Conservation (phyloP, 2,329 filamentous ascomycete genomes). For the Diplodia scrobiculata region DNA sequence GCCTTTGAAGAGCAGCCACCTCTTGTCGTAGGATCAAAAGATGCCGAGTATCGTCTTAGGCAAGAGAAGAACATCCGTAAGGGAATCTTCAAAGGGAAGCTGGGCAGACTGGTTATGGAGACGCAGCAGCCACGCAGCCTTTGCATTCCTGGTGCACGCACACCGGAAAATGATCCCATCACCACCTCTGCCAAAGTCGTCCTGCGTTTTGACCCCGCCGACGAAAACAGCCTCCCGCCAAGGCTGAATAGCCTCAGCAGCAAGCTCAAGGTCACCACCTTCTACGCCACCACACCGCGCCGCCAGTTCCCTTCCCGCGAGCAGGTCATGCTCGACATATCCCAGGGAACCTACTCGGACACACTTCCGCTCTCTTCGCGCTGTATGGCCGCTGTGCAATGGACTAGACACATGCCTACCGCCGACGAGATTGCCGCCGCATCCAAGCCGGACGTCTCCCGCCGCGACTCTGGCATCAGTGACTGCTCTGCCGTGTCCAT, state of each 20-base stretch:
- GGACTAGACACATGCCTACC: constrained; percentile 53
- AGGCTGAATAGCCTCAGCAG: constrained; percentile 55
- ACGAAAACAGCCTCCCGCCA: constrained; percentile 55
- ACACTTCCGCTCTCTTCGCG: constrained; percentile 57
- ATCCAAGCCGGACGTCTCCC: constrained; percentile 30
- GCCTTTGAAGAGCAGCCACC: constrained; percentile 63
- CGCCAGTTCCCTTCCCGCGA: constrained; percentile 53
- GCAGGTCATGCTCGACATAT: constrained; percentile 48
- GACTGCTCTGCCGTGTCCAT: constrained; percentile 36
- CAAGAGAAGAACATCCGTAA: constrained; percentile 64
- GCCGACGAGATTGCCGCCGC: constrained; percentile 30
- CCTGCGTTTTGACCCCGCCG: constrained; percentile 63
- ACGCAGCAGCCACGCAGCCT: constrained; percentile 62
- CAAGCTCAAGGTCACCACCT: constrained; percentile 62
- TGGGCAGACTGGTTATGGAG: constrained; percentile 60
- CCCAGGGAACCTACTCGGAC: constrained; percentile 58
- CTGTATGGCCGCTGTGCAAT: constrained; percentile 60
- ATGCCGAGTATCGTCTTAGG: constrained; percentile 56
- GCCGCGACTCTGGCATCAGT: constrained; percentile 49
- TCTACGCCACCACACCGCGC: constrained; percentile 57
- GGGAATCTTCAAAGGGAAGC: constrained; percentile 60
- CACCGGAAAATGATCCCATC: constrained; percentile 46
- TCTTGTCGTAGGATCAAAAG: constrained; percentile 52
- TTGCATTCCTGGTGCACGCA: constrained; percentile 50
- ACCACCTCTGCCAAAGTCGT: constrained; percentile 60